These are phyloP conservation scores for Nephelium lappaceum DNA, from an alignment of 345 rosid genomes.

Conservation along the genomic window DNA sequence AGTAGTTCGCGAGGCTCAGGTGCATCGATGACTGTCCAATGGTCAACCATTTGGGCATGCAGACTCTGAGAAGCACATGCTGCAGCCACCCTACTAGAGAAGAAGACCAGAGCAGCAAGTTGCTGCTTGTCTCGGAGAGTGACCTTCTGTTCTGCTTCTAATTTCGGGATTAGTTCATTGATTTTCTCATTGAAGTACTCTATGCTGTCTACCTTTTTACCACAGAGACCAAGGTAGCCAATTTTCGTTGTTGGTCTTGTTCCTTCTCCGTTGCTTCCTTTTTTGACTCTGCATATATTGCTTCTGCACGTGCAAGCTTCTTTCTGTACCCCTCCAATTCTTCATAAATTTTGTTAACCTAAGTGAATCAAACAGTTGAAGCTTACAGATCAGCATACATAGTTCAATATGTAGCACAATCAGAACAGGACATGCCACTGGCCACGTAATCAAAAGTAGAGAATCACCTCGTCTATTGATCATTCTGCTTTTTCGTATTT, in stretches of 20 bases:
- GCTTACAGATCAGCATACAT: background rate
- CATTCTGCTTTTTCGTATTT: background rate
- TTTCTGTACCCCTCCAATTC: slow-evolving; percentile 76
- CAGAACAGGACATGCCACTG: background rate
- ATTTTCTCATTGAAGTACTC: slow-evolving; percentile 67
- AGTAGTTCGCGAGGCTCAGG: slow-evolving; percentile 69
- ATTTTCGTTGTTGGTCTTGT: slow-evolving; percentile 62
- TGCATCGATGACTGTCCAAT: slow-evolving; percentile 72
- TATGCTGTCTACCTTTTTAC: slow-evolving; percentile 72
- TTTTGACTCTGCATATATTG: slow-evolving; percentile 45
- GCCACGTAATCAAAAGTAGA: background rate
- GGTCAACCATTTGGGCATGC: slow-evolving; percentile 69
- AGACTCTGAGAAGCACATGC: slow-evolving; percentile 79
- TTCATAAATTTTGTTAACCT: slow-evolving; percentile 79
- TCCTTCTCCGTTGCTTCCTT: slow-evolving; percentile 43
- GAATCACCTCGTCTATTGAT: background rate
- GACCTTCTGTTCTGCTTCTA: slow-evolving; percentile 73
- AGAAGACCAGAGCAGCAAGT: slow-evolving; percentile 72
- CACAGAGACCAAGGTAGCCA: slow-evolving; percentile 71
- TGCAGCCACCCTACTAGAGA: slow-evolving; percentile 63
- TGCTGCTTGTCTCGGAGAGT: slow-evolving; percentile 81
- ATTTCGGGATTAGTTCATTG: slow-evolving; percentile 47
- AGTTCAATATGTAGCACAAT: background rate
- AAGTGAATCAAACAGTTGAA: slow-evolving; percentile 18
- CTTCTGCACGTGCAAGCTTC: slow-evolving; percentile 82